phyloP scores from a whole-genome alignment of 345 rosid species.

The Ceriops tagal region DNA sequence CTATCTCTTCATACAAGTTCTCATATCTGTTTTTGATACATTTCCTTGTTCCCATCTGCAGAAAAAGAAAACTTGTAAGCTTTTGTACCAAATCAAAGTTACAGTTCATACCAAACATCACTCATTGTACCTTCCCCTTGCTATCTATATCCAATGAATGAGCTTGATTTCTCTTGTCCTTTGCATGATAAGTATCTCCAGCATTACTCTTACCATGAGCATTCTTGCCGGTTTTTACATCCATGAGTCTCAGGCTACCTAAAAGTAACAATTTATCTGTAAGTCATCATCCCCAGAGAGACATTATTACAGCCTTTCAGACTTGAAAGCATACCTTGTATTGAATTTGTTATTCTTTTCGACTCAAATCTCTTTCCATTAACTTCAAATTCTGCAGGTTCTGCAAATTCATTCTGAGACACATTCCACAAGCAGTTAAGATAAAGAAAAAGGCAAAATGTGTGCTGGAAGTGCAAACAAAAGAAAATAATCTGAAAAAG shows the following conservation, averaged over 20 bases:
- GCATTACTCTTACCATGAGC: slow-evolving; percentile 16
- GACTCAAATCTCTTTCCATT: slow-evolving; percentile 45
- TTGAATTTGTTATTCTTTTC: slow-evolving; percentile 29
- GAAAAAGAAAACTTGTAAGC: slow-evolving; percentile 17
- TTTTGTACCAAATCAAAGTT: background rate
- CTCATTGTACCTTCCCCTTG: slow-evolving; percentile 45
- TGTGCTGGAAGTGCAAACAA: no score
- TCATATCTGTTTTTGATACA: slow-evolving; percentile 45
- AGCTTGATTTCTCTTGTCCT: slow-evolving; percentile 25
- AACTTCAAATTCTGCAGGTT: slow-evolving; percentile 49
- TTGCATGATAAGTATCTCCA: slow-evolving; percentile 16
- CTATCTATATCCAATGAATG: slow-evolving; percentile 35
- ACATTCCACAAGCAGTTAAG: background rate
- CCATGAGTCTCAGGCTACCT: slow-evolving; percentile 38
- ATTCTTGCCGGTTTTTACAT: slow-evolving; percentile 26
- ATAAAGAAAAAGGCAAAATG: slow-evolving; percentile 3
- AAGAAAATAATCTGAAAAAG: background rate
- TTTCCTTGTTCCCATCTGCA: slow-evolving; percentile 43
- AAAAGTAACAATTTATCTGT: slow-evolving; percentile 26
- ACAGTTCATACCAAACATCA: slow-evolving; percentile 3
- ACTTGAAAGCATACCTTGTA: slow-evolving; percentile 39
- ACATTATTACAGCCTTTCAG: background rate
- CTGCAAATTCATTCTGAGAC: slow-evolving; percentile 76
- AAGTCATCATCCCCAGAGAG: slow-evolving; percentile 2
- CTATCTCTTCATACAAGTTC: slow-evolving; percentile 61